These are phyloP conservation scores for Eucalyptus curtisii DNA, from an alignment of 345 rosid species.

Conservation along the genomic window DNA sequence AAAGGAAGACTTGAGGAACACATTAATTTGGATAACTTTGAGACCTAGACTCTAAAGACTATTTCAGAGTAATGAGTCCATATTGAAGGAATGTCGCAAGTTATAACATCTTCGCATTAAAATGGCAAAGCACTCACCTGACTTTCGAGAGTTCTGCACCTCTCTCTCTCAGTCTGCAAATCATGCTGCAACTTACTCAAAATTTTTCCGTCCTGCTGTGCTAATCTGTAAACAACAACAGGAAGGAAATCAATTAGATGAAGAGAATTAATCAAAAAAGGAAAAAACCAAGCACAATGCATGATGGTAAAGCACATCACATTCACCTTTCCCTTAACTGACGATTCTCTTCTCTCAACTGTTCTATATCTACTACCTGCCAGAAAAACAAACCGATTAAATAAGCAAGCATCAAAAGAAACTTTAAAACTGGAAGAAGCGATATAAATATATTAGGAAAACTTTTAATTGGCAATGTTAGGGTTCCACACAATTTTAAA, in stretches of 20 bases:
- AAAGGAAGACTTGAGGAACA: background rate
- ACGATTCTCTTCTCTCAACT: slow-evolving; percentile 47
- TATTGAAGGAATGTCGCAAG: background rate
- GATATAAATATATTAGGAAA: background rate
- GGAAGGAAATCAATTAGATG: background rate
- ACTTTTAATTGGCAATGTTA: background rate
- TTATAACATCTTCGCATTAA: background rate
- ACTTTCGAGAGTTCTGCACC: slow-evolving; percentile 32
- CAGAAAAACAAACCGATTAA: background rate
- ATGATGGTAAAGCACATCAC: background rate
- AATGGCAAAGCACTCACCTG: slow-evolving; percentile 27
- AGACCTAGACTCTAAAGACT: background rate
- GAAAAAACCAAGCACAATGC: background rate
- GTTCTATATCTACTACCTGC: slow-evolving; percentile 2
- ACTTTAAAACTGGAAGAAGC: background rate
- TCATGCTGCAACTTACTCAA: slow-evolving; percentile 10
- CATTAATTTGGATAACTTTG: background rate
- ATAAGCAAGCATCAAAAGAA: background rate
- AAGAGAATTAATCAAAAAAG: background rate
- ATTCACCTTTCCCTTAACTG: slow-evolving; percentile 49
- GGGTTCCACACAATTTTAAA: slow-evolving; percentile 1
- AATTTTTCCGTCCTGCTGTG: slow-evolving; percentile 16
- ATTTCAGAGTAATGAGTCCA: background rate
- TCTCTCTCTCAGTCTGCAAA: slow-evolving; percentile 28
- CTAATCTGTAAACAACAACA: slow-evolving; percentile 10